phyloP scores from a whole-genome alignment of 2,329 filamentous ascomycete species.

The Cladobotryum protrusum region DNA sequence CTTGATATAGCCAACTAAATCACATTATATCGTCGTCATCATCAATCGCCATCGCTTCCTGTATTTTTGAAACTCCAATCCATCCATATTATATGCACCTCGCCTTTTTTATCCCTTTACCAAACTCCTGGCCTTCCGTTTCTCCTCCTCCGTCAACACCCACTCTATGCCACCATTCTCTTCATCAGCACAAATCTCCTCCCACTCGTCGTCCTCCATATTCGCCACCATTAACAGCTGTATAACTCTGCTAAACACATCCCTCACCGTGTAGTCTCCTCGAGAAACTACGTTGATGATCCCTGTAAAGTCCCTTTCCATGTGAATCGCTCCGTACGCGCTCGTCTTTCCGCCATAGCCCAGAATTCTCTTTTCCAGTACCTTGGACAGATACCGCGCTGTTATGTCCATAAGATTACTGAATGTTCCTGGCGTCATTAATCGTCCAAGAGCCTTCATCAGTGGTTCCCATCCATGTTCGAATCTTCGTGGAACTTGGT shows the following conservation, averaged over 20 bases:
- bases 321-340: conserved; percentile 70
- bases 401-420: conserved; percentile 69
- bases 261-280: conserved; percentile 71
- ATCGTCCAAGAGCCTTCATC: conserved; percentile 74
- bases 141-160: conserved; percentile 68
- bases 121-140: conserved; percentile 63
- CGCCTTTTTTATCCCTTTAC: conserved; percentile 34
- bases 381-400: conserved; percentile 65
- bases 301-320: conserved; percentile 77
- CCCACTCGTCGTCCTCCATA: conserved; percentile 96
- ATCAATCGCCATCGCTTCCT: too few relatives aligned
- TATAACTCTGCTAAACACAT: conserved; percentile 66
- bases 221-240: conserved; percentile 84
- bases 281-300: conserved; percentile 63
- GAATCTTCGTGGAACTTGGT: conserved; percentile 72
- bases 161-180: conserved; percentile 62
- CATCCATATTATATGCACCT: too few relatives aligned
- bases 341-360: conserved; percentile 73
- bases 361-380: conserved; percentile 84
- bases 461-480: conserved; percentile 79
- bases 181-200: conserved; percentile 54
- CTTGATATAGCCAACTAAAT: too few relatives aligned
- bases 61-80: too few relatives aligned
- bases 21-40: too few relatives aligned
- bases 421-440: conserved; percentile 74